These are phyloP conservation scores for Actinidia chinensis DNA, from an alignment of 179 eudicot genomes.

Conservation along the genomic window DNA sequence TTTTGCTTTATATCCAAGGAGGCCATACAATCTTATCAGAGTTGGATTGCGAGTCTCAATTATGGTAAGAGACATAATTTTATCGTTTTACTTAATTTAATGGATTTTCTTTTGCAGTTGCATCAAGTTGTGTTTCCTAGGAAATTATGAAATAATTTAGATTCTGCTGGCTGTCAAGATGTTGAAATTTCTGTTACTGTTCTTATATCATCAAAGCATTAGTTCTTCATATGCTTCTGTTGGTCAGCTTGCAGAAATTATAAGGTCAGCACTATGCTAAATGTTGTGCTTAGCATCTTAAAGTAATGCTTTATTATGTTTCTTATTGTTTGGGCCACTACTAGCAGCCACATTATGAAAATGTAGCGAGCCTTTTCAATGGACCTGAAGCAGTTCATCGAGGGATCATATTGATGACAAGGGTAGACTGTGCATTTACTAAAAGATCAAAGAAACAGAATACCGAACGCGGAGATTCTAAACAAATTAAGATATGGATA, in stretches of 20 bases:
- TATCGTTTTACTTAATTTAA: not conserved
- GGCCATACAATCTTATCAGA: not conserved
- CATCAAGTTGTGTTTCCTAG: not conserved
- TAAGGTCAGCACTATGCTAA: slow-evolving; percentile 49
- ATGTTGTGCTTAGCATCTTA: not conserved
- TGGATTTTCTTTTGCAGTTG: not conserved
- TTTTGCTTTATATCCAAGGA: not conserved
- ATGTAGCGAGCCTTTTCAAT: slow-evolving; percentile 88
- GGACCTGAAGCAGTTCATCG: slow-evolving; percentile 91
- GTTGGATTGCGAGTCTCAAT: not conserved
- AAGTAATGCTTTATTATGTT: slow-evolving; percentile 9
- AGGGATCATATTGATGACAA: slow-evolving; percentile 78
- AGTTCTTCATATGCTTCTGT: slow-evolving; percentile 16
- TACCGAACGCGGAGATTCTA: no score
- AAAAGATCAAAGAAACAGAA: no score
- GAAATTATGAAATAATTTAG: not conserved
- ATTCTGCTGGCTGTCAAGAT: not conserved
- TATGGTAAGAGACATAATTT: not conserved
- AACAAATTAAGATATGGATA: no score
- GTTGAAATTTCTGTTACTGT: not conserved
- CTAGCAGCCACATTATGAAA: slow-evolving; percentile 91
- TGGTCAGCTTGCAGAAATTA: slow-evolving; percentile 87
- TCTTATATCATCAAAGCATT: slow-evolving; percentile 1
- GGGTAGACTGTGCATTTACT: slow-evolving; percentile 93
- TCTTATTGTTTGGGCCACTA: slow-evolving; percentile 14